Base-by-base conservation (phyloP, 2,329 filamentous ascomycete species). In the Zymoseptoria pseudotritici region DNA sequence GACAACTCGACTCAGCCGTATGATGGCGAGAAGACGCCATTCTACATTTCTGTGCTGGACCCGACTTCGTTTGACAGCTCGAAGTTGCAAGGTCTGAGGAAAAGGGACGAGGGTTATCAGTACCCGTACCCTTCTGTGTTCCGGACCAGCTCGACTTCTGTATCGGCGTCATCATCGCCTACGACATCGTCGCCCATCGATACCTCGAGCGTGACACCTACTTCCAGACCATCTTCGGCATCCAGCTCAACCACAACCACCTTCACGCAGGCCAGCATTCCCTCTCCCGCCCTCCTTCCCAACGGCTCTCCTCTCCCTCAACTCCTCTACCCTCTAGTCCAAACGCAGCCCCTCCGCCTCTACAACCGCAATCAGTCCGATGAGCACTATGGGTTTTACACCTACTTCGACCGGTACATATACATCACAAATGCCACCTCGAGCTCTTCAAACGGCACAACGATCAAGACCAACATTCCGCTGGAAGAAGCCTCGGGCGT, bases 321-420 rank as follows among this genome's bases (percentile, higher is more conserved):
- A 2, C 82, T 82, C 9, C 78, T 97, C 63, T 83, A 94, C 53
- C 89, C 91, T 0, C 79, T 83, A 7, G 83, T 88, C 0, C 76
- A 80, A 0, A 76, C 78, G 61, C 94, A 97, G 69, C 93, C 91
- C 0, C 79, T 97, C 11, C 85, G 89, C 1, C 82, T 97, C 0
- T 97, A 87, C 73, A 90, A 97, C 72, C 88, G 91, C 20, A 91
- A 89, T 19, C 79, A 89, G 26, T 77, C 82, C 1, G 87, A 87
- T 0, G 93, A 97, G 73, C 91, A 96, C 75, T 97, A 95, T 74
- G 91, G 90, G 6, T 97, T 97, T 76, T 97, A 96, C 77, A 89
- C 84, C 0, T 95, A 96, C 78, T 97, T 89, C 74, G 86, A 91
- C 75, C 90, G 91, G 65, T 88, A 87, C 8, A 90, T 96, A 64